A percentile compares a stretch with the other conserved stretches of the same genome.
phyloP scores from a whole-genome alignment of 805 yeast genomes.

The Saturnispora galanensis region DNA sequence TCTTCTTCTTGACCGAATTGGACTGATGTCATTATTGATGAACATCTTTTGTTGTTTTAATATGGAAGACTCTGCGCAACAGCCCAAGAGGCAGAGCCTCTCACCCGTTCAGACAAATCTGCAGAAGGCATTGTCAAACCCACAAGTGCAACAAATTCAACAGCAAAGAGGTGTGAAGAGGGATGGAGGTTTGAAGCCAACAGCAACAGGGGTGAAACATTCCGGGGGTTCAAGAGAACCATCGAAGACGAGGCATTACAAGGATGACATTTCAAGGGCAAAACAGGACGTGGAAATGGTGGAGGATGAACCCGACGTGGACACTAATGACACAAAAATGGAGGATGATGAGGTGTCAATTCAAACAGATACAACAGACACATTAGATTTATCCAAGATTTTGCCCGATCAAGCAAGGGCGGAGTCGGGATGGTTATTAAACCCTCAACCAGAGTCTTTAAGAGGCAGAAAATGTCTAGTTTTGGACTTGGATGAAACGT shows the following conservation, averaged over 20 bases:
- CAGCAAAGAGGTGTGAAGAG: neutral
- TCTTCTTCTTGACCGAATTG: neutral
- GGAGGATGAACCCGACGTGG: neutral
- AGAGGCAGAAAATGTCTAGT: constrained; percentile 74
- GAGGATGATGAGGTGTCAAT: constrained; percentile 24
- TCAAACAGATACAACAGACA: constrained; percentile 27
- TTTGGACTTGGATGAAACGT: constrained; percentile 88
- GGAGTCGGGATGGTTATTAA: constrained; percentile 56
- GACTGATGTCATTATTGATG: constrained; percentile 27
- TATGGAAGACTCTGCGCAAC: constrained; percentile 23
- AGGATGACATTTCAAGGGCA: no score
- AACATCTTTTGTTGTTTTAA: constrained; percentile 29
- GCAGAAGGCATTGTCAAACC: constrained; percentile 25
- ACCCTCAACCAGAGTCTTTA: constrained; percentile 40
- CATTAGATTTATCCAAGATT: constrained; percentile 48
- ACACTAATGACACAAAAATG: constrained; percentile 1
- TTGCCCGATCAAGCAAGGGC: constrained; percentile 68
- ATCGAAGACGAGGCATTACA: no score
- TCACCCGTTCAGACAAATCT: constrained; percentile 26
- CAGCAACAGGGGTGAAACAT: no score
- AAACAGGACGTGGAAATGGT: no score
- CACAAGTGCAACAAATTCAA: constrained; percentile 12
- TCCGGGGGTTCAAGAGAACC: no score
- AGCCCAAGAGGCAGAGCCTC: constrained; percentile 18
- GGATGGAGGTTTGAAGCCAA: no score